Evolutionary conservation across 2,329 filamentous ascomycete genomes (phyloP).

Genomic region (Dactylellina haptotyla): DNA sequence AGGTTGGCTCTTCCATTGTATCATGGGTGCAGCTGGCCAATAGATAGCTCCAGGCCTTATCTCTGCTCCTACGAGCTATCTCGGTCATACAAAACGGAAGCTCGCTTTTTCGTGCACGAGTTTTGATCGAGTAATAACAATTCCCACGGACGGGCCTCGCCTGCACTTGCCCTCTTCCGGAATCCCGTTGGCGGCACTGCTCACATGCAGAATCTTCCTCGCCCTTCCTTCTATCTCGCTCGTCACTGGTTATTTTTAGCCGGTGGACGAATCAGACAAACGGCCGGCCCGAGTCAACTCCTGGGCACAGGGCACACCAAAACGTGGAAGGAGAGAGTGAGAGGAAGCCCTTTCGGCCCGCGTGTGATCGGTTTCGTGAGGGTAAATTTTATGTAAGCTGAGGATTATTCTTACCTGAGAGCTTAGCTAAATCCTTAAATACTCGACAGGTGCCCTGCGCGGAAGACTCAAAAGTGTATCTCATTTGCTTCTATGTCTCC

Average conservation of each 20-base stretch:
- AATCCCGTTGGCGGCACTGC: background rate
- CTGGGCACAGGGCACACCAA: background rate
- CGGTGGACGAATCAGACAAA: background rate
- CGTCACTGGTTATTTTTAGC: constrained; percentile 12
- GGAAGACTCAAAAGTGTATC: too few species aligned
- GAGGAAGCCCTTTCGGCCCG: too few species aligned
- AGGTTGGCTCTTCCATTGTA: background rate
- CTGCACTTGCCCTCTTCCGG: constrained; percentile 18
- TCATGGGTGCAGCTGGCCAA: constrained; percentile 24
- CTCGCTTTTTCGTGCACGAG: constrained; percentile 19
- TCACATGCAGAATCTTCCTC: background rate
- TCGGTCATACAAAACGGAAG: background rate
- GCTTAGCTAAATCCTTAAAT: too few species aligned
- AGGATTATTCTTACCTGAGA: too few species aligned
- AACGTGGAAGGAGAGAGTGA: too few species aligned
- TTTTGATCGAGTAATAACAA: constrained; percentile 41
- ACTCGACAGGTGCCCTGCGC: too few species aligned
- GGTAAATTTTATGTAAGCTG: too few species aligned
- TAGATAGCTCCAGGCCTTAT: constrained; percentile 33
- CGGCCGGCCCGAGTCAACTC: background rate
- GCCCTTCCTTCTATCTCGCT: too few species aligned
- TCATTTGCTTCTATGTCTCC: background rate
- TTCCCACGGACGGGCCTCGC: constrained; percentile 16
- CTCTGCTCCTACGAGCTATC: background rate
- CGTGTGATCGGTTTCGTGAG: too few species aligned